Evolutionary conservation across 352 stramenopile species (phyloP).

Genomic region (Globisporangium sylvaticum): DNA sequence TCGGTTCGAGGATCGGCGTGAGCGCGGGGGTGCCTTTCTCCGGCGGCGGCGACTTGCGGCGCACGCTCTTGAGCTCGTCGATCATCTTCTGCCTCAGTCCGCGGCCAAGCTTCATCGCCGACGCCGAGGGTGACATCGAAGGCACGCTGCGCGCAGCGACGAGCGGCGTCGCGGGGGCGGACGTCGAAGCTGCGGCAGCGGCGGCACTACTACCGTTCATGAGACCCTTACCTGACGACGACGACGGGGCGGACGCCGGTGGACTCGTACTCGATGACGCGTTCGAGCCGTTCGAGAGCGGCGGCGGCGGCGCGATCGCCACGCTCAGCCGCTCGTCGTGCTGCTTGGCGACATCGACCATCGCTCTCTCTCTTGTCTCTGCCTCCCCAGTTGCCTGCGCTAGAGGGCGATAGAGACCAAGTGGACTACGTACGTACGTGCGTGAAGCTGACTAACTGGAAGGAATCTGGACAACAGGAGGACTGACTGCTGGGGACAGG

Average conservation of each 20-base stretch:
- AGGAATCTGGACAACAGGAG: neutral
- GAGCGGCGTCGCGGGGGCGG: constrained; percentile 1
- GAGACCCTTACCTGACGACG: neutral
- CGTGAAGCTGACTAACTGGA: neutral
- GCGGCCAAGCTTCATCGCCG: constrained; percentile 14
- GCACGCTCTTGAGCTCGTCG: constrained; percentile 67
- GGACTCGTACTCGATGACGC: neutral
- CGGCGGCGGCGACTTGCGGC: constrained; percentile 26
- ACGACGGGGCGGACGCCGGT: neutral
- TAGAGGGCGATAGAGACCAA: neutral
- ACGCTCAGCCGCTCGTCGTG: neutral
- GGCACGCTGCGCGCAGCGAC: constrained; percentile 1
- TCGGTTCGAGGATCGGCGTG: constrained; percentile 24
- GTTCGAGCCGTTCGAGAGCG: constrained; percentile 1
- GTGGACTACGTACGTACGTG: neutral
- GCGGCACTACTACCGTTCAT: neutral
- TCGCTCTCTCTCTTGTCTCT: neutral
- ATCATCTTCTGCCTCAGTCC: constrained; percentile 56
- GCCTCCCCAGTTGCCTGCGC: neutral
- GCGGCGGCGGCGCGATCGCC: neutral
- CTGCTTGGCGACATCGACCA: constrained; percentile 5
- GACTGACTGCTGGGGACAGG: neutral
- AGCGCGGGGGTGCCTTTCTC: constrained; percentile 18
- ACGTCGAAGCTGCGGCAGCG: neutral
- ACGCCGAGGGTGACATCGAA: constrained; percentile 10